phyloP scores from a whole-genome alignment of 352 stramenopile genomes.

The Aphanomyces stellatus region DNA sequence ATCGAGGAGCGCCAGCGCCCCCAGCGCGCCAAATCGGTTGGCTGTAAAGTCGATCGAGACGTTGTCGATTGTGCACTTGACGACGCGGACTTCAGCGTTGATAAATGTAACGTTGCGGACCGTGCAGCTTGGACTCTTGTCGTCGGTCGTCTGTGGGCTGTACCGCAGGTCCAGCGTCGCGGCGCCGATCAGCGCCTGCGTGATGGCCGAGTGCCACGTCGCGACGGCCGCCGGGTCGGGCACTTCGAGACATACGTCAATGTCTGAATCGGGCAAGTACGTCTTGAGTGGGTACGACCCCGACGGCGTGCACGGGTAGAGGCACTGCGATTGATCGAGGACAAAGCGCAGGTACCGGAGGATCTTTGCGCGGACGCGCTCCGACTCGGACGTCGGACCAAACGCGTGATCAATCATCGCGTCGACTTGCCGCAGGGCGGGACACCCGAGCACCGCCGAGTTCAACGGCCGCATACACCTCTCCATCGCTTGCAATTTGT shows the following conservation, averaged over 20 bases:
- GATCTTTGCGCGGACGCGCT: constrained; percentile 52
- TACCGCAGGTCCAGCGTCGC: neutral
- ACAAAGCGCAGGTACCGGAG: constrained; percentile 57
- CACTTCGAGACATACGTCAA: constrained; percentile 79
- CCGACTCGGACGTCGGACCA: constrained; percentile 48
- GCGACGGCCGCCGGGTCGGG: constrained; percentile 57
- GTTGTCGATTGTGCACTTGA: constrained; percentile 90
- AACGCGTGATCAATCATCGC: constrained; percentile 48
- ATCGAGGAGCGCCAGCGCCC: constrained; percentile 75
- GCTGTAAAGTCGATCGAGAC: constrained; percentile 82
- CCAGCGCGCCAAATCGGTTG: constrained; percentile 74
- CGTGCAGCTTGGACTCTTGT: constrained; percentile 22
- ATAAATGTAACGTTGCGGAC: constrained; percentile 87
- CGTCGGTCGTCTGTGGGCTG: neutral
- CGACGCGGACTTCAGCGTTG: constrained; percentile 79
- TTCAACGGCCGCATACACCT: constrained; percentile 13
- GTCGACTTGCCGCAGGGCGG: constrained; percentile 24
- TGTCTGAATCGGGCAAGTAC: constrained; percentile 80
- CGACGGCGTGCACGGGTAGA: constrained; percentile 48
- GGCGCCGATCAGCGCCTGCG: constrained; percentile 53
- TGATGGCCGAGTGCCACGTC: constrained; percentile 80
- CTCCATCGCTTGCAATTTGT: constrained; percentile 15
- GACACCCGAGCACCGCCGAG: neutral
- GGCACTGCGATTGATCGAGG: constrained; percentile 44
- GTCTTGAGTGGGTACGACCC: constrained; percentile 87